Conservation (phyloP, 345 rosid species). For the Euphorbia lathyris region DNA sequence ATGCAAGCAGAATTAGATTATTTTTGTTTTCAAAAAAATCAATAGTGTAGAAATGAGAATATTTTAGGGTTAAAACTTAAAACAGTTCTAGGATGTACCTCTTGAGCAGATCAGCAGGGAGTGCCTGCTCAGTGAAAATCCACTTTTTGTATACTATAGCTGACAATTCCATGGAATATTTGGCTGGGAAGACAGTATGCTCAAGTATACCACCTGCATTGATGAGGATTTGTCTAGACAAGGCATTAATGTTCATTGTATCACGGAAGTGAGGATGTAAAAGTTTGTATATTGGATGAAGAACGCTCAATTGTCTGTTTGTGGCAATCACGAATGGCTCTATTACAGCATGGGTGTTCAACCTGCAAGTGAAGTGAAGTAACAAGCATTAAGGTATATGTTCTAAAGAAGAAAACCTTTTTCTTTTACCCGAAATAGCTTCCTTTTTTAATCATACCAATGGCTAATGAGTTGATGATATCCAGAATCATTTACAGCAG, state of each 20-base stretch:
- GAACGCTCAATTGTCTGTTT: conserved; percentile 71
- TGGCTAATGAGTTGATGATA: conserved; percentile 91
- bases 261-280: conserved; percentile 89
- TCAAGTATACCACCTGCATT: conserved; percentile 77
- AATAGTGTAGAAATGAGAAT: not conserved
- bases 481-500: conserved; percentile 82
- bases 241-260: conserved; percentile 87
- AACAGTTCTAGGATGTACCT: conserved; percentile 42
- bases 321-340: conserved; percentile 86
- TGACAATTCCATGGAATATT: conserved; percentile 81
- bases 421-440: not conserved
- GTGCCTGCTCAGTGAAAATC: conserved; percentile 77
- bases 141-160: conserved; percentile 62
- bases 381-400: not conserved
- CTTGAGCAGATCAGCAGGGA: conserved; percentile 72
- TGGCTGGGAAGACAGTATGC: conserved; percentile 68
- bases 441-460: conserved; percentile 45
- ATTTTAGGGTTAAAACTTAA: not conserved
- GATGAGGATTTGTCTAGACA: conserved; percentile 78
- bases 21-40: conserved; percentile 1
- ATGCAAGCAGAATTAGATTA: conserved; percentile 1
- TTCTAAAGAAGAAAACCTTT: conserved; percentile 4
- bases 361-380: conserved; percentile 38
- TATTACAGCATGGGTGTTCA: conserved; percentile 78
- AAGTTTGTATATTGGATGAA: conserved; percentile 87